Evolutionary conservation across 2,329 filamentous ascomycete genomes (phyloP).

Genomic region (Incumbomyces delicatus): DNA sequence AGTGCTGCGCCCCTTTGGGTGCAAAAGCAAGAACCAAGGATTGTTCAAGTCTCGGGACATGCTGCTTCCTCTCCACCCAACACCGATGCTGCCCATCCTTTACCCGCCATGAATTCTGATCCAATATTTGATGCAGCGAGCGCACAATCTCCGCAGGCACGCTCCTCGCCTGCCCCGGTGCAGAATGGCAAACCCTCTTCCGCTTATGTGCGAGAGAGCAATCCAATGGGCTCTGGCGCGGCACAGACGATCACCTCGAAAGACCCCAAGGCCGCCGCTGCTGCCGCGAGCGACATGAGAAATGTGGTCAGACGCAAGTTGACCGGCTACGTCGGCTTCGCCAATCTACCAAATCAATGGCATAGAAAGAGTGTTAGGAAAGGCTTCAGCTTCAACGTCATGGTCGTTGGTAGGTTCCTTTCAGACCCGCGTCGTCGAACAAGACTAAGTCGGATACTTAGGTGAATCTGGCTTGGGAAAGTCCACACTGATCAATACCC

Average conservation of each 20-base stretch:
- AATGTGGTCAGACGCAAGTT: constrained; percentile 98
- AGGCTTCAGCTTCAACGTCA: constrained; percentile 99
- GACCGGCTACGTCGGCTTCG: constrained; percentile 96
- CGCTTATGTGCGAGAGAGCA: constrained; percentile 49
- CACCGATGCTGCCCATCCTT: too few relatives aligned
- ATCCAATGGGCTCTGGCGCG: constrained; percentile 44
- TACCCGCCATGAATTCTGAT: not conserved
- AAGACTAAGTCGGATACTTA: constrained; percentile 28
- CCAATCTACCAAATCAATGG: constrained; percentile 98
- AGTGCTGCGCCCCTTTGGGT: not conserved
- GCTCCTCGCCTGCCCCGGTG: constrained; percentile 29
- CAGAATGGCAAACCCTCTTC: constrained; percentile 44
- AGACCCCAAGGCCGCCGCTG: constrained; percentile 49
- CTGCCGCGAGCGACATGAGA: constrained; percentile 59
- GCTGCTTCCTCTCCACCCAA: too few relatives aligned
- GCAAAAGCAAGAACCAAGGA: too few relatives aligned
- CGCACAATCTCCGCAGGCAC: constrained; percentile 14
- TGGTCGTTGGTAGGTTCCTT: constrained; percentile 85
- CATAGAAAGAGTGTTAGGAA: constrained; percentile 99
- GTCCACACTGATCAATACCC: constrained; percentile 96
- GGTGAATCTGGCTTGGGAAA: constrained; percentile 99
- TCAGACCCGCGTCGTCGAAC: not conserved
- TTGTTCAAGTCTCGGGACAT: too few relatives aligned
- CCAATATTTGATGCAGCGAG: constrained; percentile 1
- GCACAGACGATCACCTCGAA: constrained; percentile 54